Percentiles rank a stretch among this genome's conserved stretches.
These are phyloP conservation scores for Takashimella tepidaria DNA, from an alignment of 1,284 basidiomycete genomes.

Conservation along the genomic window DNA sequence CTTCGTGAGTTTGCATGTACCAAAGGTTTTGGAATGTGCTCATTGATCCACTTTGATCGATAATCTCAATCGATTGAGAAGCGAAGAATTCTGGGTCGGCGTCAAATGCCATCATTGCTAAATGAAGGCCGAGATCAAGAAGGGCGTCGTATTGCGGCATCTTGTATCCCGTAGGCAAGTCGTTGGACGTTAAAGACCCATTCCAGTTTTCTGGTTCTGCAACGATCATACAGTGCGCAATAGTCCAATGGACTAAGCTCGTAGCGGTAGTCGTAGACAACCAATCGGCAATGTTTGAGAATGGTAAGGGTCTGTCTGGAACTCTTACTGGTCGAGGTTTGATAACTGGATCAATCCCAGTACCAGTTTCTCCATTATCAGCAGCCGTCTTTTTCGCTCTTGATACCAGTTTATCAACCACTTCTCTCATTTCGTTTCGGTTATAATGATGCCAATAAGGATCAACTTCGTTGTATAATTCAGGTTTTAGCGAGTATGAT, in stretches of 20 bases:
- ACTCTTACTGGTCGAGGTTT: conserved; percentile 66
- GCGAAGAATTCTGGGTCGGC: conserved; percentile 64
- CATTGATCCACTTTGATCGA: conserved; percentile 50
- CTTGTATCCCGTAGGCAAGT: conserved; percentile 11
- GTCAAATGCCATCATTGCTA: conserved; percentile 73
- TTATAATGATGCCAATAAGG: conserved; percentile 97
- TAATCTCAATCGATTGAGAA: conserved; percentile 54
- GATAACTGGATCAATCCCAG: conserved; percentile 59
- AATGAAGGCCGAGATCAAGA: conserved; percentile 79
- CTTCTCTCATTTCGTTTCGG: conserved; percentile 89
- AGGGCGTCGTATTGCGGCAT: conserved; percentile 52
- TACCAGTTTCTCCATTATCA: conserved; percentile 44
- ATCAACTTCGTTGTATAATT: conserved; percentile 79
- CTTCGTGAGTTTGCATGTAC: conserved; percentile 65
- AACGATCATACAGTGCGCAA: conserved; percentile 36
- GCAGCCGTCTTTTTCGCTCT: conserved; percentile 57
- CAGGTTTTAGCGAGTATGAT: conserved; percentile 80
- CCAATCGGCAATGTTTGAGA: conserved; percentile 33
- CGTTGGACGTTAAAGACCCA: conserved; percentile 10
- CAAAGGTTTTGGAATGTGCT: conserved; percentile 59
- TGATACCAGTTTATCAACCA: conserved; percentile 70
- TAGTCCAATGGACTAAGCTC: conserved; percentile 32
- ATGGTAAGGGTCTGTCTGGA: conserved; percentile 28
- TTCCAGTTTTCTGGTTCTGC: conserved; percentile 29
- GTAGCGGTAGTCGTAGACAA: conserved; percentile 28